These are phyloP conservation scores for Proliferodiscus dingleyae DNA, from an alignment of 2,329 filamentous ascomycete species.

Conservation along the genomic window DNA sequence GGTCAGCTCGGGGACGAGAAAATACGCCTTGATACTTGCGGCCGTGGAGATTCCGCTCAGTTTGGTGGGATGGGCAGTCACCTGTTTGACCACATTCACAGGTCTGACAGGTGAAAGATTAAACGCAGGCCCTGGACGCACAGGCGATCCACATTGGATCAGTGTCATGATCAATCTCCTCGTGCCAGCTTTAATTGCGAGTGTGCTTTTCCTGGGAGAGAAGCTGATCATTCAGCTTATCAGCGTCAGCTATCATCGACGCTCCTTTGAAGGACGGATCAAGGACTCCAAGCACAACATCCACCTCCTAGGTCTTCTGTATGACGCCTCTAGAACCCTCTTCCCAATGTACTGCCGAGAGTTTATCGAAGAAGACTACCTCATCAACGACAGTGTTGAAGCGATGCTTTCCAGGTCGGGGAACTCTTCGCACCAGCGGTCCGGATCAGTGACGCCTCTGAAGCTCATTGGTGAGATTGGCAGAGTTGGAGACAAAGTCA, in stretches of 20 bases:
- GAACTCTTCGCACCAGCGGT: conserved; percentile 37
- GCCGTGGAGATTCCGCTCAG: conserved; percentile 63
- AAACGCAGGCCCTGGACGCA: conserved; percentile 8
- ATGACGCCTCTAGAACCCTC: conserved; percentile 80
- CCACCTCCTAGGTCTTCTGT: conserved; percentile 74
- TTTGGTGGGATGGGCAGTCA: conserved; percentile 64
- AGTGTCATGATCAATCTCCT: conserved; percentile 60
- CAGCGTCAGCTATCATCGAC: conserved; percentile 78
- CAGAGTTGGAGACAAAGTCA: conserved; percentile 87
- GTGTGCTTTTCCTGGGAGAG: conserved; percentile 68
- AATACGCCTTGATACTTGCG: conserved; percentile 62
- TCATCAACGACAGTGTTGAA: conserved; percentile 81
- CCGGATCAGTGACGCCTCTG: conserved; percentile 70
- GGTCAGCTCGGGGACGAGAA: conserved; percentile 63
- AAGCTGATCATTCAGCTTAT: conserved; percentile 77
- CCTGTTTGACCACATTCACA: conserved; percentile 57
- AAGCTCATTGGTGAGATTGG: conserved; percentile 69
- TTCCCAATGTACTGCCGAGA: conserved; percentile 92
- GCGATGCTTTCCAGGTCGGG: conserved; percentile 57
- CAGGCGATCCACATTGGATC: conserved; percentile 40
- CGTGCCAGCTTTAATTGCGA: conserved; percentile 61
- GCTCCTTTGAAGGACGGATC: conserved; percentile 78
- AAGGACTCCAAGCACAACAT: conserved; percentile 86
- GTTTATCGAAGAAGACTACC: conserved; percentile 85
- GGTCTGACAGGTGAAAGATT: conserved; percentile 40